Conservation (phyloP, 441 rosid species). For the Jatropha podagrica region DNA sequence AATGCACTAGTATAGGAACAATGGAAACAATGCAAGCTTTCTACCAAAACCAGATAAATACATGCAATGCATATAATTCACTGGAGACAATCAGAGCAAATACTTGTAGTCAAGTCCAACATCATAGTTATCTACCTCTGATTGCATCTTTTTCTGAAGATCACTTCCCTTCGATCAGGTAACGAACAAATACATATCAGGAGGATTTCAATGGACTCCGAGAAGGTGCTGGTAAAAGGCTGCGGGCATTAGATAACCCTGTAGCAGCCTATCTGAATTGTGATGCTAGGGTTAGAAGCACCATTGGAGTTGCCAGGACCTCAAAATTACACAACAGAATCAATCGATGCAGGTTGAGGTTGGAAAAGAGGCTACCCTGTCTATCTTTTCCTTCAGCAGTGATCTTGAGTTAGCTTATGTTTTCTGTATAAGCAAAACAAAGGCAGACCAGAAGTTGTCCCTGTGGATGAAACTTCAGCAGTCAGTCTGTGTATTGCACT, state of each 20-base stretch:
- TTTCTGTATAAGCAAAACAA: neutral
- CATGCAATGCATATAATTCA: constrained; percentile 13
- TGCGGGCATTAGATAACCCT: neutral
- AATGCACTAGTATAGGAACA: constrained; percentile 1
- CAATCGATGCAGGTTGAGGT: neutral
- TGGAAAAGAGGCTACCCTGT: neutral
- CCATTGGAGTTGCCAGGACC: neutral
- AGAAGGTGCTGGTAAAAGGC: neutral
- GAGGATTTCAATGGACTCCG: constrained; percentile 11
- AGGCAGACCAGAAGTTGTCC: neutral
- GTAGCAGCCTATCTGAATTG: neutral
- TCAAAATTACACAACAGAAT: no score
- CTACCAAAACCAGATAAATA: constrained; percentile 9
- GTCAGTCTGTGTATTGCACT: neutral
- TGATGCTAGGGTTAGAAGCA: neutral
- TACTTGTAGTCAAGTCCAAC: neutral
- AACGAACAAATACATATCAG: constrained; percentile 3
- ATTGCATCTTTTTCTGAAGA: neutral
- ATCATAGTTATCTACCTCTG: constrained; percentile 11
- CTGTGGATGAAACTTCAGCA: neutral
- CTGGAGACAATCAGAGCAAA: constrained; percentile 6
- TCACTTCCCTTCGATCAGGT: constrained; percentile 2
- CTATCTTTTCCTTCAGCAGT: neutral
- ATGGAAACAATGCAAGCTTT: constrained; percentile 5
- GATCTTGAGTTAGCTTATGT: neutral